Evolutionary conservation across 176 grass and related monocot genomes (phyloP), one percentile per base, ranked within the genome.

Genomic region (Tillandsia leiboldiana): DNA sequence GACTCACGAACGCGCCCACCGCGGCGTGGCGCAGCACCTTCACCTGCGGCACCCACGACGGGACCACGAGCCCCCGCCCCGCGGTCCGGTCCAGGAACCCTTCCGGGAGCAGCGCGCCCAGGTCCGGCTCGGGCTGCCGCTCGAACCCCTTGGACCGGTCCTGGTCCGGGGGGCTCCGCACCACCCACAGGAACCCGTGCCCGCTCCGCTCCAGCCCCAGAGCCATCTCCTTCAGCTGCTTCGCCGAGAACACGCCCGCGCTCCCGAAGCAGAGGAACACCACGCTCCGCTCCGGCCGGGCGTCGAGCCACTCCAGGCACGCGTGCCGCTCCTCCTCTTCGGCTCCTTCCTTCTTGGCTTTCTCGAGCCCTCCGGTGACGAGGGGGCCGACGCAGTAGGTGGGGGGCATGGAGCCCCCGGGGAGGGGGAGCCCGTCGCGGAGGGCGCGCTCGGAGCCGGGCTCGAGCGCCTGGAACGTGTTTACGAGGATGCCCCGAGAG

Each of bases 331-430:
- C 48, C 54, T 14, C 62, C 12, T 4, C 68, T 11, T 26, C 9
- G 78, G 11, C 69, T 54, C 51, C 70, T 22, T 2, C 63, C 23
- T 0, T 33, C 66, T 69, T 88, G 80, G 56, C 59, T 17, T 26
- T 42, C 10, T 68, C 64, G 53, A 42, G 33, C 33, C 12, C 74
- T 0, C 57, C 57, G 15, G 54, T 11, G 13, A 92, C 86, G 11
- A 88, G 74, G 3, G 89, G 89, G 3, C 89, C 89, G 54, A 86
- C 86, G 75, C 82, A 80, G 63, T 83, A 26, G 10, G 86, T 18
- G 0, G 22, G 70, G 0, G 85, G 82, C 56, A 70, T 78, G 26
- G 62, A 1, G 1, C 57, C 10, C 10, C 83, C 83, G 1, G 82
- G 17, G 0, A 64, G 70, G 75, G 79, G 88, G 10, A 14, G 64